Evolutionary conservation across 2,329 filamentous ascomycete genomes (phyloP).

Genomic region (Aspergillus neoniger): DNA sequence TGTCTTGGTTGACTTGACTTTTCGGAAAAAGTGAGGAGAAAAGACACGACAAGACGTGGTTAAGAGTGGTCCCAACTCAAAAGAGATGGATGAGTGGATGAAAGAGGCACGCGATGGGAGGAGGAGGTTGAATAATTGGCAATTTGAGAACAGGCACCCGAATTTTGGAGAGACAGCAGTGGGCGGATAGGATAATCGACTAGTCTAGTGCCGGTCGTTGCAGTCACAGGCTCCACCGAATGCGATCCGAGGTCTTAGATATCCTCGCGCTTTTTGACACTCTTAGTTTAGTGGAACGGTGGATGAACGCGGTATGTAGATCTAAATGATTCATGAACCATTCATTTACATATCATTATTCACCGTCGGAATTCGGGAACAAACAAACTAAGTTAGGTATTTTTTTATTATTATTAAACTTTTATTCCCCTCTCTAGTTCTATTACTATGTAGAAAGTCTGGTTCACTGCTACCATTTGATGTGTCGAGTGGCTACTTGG

Average conservation of each 20-base stretch:
- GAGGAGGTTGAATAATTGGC: not conserved
- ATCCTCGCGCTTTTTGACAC: too few species aligned
- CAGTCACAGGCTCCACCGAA: conserved; percentile 2
- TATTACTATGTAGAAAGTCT: not conserved
- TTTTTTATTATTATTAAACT: too few species aligned
- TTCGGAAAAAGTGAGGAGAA: not conserved
- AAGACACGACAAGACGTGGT: not conserved
- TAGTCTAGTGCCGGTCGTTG: not conserved
- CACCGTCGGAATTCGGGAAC: not conserved
- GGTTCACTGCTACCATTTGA: not conserved
- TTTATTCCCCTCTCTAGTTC: not conserved
- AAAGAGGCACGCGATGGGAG: not conserved
- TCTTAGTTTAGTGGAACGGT: not conserved
- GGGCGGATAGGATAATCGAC: not conserved
- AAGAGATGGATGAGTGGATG: not conserved
- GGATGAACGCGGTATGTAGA: not conserved
- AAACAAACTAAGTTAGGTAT: not conserved
- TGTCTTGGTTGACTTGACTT: too few species aligned
- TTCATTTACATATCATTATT: too few species aligned
- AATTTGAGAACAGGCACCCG: not conserved
- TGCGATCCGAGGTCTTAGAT: not conserved
- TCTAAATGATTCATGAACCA: not conserved
- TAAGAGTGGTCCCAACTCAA: not conserved
- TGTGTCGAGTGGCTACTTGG: not conserved
- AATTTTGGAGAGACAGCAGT: not conserved